Evolutionary conservation across 225 moss, liverwort and hornwort species (phyloP).

Genomic region (Physcomitrium patens): DNA sequence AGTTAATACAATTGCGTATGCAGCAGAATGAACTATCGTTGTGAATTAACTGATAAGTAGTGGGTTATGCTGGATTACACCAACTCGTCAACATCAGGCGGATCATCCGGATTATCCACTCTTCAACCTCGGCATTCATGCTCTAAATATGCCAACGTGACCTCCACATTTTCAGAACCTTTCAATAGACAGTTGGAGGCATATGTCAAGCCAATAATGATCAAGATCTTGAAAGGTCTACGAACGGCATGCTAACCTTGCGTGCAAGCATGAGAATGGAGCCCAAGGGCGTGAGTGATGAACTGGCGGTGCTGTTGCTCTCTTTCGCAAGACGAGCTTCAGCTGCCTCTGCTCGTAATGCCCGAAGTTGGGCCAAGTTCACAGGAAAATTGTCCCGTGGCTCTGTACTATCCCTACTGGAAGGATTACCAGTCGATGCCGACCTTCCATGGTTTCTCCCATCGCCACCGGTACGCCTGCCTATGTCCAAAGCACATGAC

Average conservation of each 20-base stretch:
- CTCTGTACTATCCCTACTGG: constrained; percentile 31
- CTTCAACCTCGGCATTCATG: not conserved
- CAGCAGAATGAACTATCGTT: constrained; percentile 4
- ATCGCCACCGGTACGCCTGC: constrained; percentile 79
- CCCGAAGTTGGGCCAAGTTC: constrained; percentile 85
- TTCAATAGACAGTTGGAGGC: not conserved
- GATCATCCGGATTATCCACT: not conserved
- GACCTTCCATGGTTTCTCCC: constrained; percentile 49
- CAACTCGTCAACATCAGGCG: not conserved
- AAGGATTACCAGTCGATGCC: constrained; percentile 33
- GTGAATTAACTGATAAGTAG: not conserved
- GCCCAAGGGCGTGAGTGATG: constrained; percentile 83
- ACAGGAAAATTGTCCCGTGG: constrained; percentile 48
- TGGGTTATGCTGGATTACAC: not conserved
- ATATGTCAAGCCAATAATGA: constrained; percentile 6
- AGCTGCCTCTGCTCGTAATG: constrained; percentile 84
- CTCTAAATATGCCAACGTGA: constrained; percentile 1
- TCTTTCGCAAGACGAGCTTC: constrained; percentile 79
- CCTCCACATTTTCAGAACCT: not conserved
- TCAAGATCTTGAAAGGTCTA: not conserved
- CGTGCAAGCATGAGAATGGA: constrained; percentile 83
- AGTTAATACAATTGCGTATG: not conserved
- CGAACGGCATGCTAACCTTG: constrained; percentile 53
- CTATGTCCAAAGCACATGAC: constrained; percentile 50
- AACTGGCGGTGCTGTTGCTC: constrained; percentile 49